Evolutionary conservation across 768 basidiomycete species (phyloP), one percentile per base, ranked within the genome.

Genomic region (Naganishia kalamii): DNA sequence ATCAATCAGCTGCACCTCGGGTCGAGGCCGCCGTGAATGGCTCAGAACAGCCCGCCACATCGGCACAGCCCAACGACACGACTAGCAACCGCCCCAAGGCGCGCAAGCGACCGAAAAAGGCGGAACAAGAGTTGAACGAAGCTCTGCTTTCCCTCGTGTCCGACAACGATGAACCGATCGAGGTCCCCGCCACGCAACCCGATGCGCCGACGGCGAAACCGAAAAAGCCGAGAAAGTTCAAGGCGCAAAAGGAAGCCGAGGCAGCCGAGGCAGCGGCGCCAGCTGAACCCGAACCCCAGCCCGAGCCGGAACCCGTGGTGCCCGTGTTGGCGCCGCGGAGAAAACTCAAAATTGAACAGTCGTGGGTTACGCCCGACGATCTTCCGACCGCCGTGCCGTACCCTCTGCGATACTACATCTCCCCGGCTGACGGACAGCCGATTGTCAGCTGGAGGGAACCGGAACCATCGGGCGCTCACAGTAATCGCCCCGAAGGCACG

Each of bases 341-440:
- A 41, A 57, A 57, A 23, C 54, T 57, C n/a, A 57, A 57, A 25
- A 57, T 57, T 33, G 54, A 57, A 57, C 54, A 57, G 13, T 40
- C 32, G 15, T 57, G 54, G 54, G 37, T 57, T 23, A 35, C 37
- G 12, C 35, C 54, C 15, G 54, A 57, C 23, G 33, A 57, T n/a
- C 54, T 57, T 23, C 35, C 54, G 1, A 40, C 35, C 23, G 54
- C 54, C 2, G 54, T 57, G 15, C 37, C 54, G 10, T 57, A 57
- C 25, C 37, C 54, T 15, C 1, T 57, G 2, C 54, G 54, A 23
- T 57, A 57, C 27, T 57, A 57, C 37, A 33, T 57, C 35, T 40
- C 30, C 32, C 13, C 51, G 7, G 15, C 11, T 5, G 54, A 57
- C 21, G 54, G 54, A 33, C 54, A 57, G 35, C 37, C 54, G n/a